Conservation (phyloP, 768 basidiomycete genomes). For the Serendipita sp. region DNA sequence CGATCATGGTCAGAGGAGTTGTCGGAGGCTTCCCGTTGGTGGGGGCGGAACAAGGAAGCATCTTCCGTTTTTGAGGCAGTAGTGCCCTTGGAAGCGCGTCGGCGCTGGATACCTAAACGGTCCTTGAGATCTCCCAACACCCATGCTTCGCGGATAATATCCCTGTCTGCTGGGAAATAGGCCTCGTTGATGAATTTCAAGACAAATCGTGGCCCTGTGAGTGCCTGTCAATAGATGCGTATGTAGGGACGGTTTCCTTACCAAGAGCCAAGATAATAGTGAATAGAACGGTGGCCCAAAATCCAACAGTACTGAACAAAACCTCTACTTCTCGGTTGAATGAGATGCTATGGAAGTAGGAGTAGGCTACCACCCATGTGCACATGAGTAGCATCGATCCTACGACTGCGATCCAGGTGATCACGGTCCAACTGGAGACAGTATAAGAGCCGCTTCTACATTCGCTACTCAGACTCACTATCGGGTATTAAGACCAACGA, state of each 20-base stretch:
- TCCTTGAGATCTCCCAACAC: slow-evolving; percentile 72
- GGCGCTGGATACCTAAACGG: slow-evolving; percentile 50
- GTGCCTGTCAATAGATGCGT: not conserved
- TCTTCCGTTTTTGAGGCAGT: not conserved
- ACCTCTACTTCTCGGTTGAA: slow-evolving; percentile 60
- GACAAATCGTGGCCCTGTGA: slow-evolving; percentile 63
- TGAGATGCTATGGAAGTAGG: slow-evolving; percentile 54
- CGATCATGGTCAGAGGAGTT: not conserved
- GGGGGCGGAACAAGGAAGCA: not conserved
- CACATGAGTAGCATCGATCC: slow-evolving; percentile 72
- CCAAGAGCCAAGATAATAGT: slow-evolving; percentile 57
- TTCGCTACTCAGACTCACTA: slow-evolving; percentile 43
- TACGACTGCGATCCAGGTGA: slow-evolving; percentile 69
- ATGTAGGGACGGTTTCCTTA: slow-evolving; percentile 20
- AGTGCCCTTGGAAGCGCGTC: not conserved
- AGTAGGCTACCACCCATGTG: slow-evolving; percentile 81
- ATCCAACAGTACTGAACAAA: slow-evolving; percentile 62
- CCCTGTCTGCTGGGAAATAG: slow-evolving; percentile 71
- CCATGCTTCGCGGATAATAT: slow-evolving; percentile 89
- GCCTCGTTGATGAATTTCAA: slow-evolving; percentile 53
- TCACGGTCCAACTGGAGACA: slow-evolving; percentile 53
- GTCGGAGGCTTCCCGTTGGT: not conserved
- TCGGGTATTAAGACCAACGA: slow-evolving; percentile 75
- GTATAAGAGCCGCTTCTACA: slow-evolving; percentile 7
- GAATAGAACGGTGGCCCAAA: slow-evolving; percentile 69